Evolutionary conservation across 164 flowering plant species (phyloP), one percentile per base, ranked within the genome.

Genomic region (Magnolia sinica): DNA sequence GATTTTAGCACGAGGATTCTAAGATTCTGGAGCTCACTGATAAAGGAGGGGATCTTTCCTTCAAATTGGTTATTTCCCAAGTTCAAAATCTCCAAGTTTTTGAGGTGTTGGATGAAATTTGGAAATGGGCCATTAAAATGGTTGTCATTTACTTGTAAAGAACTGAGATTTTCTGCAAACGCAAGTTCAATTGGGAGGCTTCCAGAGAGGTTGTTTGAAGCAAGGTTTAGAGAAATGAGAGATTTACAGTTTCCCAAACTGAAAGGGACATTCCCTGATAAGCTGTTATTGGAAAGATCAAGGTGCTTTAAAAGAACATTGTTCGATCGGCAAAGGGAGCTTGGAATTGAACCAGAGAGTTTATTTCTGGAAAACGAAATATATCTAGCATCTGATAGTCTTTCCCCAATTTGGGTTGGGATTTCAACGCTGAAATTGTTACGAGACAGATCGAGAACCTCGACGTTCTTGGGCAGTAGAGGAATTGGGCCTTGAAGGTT

Each of bases 201-300:
- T 3, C 77, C 77, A 23, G 23, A 22, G 49, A 73, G 51, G 13
- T 73, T 66, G 69, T 80, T 80, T 49, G 16, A n/a, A 1, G 70
- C 82, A 49, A 76, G 76, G 73, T 76, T 76, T 1, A 80, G 76
- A 31, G 49, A 76, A 70, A 80, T 24, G 22, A 80, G 82, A 73
- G 77, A 80, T 14, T 37, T 29, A 16, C 79, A 76, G 58, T 76
- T 61, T 52, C 69, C 76, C 18, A 80, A 31, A 27, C 74, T 73
- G 0, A 64, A 68, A 45, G 74, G 74, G 63, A 72, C 50, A 8
- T 0, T 19, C 9, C 74, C 74, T 2, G 74, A 50, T 50, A 72
- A 29, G 63, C 14, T 4, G 64, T 72, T 72, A 10, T 50, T n/a
- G 11, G 81, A 74, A 22, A 79, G 71, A 70, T 79, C 81, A n/a